Evolutionary conservation across 1,284 basidiomycete species (phyloP), one percentile per base, ranked within the genome.

Genomic region (Ustilago tritici): DNA sequence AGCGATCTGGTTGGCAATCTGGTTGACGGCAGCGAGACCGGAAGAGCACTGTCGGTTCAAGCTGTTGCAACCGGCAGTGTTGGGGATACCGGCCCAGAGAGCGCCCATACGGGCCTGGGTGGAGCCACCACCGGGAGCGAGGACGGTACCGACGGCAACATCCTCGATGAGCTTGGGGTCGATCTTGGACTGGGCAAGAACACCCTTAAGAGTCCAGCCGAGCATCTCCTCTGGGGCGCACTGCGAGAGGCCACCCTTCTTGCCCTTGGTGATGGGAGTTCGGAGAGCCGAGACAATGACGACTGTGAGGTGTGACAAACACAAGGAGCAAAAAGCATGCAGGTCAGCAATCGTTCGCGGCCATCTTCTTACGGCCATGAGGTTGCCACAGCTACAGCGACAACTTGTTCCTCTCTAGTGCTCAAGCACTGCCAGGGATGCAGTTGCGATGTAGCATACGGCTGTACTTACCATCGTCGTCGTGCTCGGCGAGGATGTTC

Each of bases 71-170:
- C 84, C 83, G 19, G 84, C 76, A 12, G 83, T 81, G 79, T 82
- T 80, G 55, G 96, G 95, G 82, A 98, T 95, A 41, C 96, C 95
- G 67, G 96, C 93, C 86, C 93, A 91, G 53, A 99, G 90, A 55
- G 92, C 91, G 36, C 95, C 96, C 94, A 98, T 97, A 76, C 96
- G 92, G n/a, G 95, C 95, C 15, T 91, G 91, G 56, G 87, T 90
- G 6, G 95, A 94, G 64, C 95, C 96, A 82, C 95, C 95, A 53
- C 92, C 94, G 14, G 95, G 91, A 17, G 95, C 94, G 35, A 98
- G 91, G 54, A 98, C 96, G 86, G 95, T 98, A 56, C 96, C 95
- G 65, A 98, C 95, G 4, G 91, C 90, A 38, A 84, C 80, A 60
- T 82, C 82, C 71, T 96, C 94, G 76, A 97, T 92, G 82, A 94